These are phyloP conservation scores for Rubus idaeus DNA, from an alignment of 306 rosid genomes.

Conservation along the genomic window DNA sequence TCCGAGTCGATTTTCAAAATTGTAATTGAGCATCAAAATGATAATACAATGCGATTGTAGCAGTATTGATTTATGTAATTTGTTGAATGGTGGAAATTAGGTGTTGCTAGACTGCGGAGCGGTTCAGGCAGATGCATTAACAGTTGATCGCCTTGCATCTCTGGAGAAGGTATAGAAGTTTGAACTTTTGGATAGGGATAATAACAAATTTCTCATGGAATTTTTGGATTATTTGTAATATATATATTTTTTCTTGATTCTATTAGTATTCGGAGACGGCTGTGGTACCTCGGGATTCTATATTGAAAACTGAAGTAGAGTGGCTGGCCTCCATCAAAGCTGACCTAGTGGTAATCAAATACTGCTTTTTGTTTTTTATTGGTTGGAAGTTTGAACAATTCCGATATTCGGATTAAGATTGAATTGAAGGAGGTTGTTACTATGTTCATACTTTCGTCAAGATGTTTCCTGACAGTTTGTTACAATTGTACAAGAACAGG, in stretches of 20 bases:
- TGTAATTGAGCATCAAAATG: not conserved
- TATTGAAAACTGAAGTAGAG: constrained; percentile 69
- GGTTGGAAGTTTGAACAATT: not conserved
- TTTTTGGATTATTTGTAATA: not conserved
- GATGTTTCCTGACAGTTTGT: constrained; percentile 5
- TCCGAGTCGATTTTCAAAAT: not conserved
- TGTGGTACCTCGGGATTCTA: constrained; percentile 70
- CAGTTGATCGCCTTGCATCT: constrained; percentile 96
- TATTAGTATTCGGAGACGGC: constrained; percentile 88
- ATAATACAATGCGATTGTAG: not conserved
- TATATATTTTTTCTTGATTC: constrained; percentile 19
- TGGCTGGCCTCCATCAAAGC: constrained; percentile 92
- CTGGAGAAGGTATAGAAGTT: constrained; percentile 67
- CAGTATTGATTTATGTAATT: not conserved
- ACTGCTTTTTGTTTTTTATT: constrained; percentile 8
- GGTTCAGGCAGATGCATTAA: constrained; percentile 95
- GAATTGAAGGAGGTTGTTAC: not conserved
- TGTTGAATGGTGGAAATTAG: constrained; percentile 29
- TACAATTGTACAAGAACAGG: constrained; percentile 44
- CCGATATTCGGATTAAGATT: not conserved
- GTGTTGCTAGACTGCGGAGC: constrained; percentile 96
- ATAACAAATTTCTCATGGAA: not conserved
- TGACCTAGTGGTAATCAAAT: constrained; percentile 76
- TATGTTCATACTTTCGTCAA: not conserved
- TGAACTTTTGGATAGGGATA: not conserved